Evolutionary conservation across 768 basidiomycete genomes (phyloP).

Genomic region (Amanita thiersii): DNA sequence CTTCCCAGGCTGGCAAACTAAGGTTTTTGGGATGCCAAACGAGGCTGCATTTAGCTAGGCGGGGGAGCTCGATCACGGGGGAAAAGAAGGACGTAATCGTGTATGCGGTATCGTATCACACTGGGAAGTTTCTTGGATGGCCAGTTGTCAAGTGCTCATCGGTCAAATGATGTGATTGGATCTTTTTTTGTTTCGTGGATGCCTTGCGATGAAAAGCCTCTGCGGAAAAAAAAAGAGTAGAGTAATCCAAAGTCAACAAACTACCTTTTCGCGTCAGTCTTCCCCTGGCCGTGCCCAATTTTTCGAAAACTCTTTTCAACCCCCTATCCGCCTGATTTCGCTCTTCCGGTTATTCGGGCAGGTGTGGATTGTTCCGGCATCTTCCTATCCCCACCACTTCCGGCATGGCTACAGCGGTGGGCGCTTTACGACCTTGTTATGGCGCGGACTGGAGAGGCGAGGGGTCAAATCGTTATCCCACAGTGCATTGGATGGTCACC

Average conservation of each 20-base stretch:
- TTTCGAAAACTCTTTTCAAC: background rate
- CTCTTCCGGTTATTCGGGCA: constrained; percentile 2
- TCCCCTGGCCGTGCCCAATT: too few relatives aligned
- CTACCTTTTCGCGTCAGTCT: constrained; percentile 6
- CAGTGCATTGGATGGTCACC: constrained; percentile 7
- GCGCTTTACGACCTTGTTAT: constrained; percentile 3
- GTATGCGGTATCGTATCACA: background rate
- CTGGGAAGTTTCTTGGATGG: background rate
- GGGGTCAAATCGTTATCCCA: constrained; percentile 1
- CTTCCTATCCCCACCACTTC: constrained; percentile 6
- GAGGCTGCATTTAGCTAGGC: background rate
- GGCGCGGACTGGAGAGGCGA: constrained; percentile 5
- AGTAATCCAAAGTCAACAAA: background rate
- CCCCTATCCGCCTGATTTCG: constrained; percentile 3
- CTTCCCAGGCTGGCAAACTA: background rate
- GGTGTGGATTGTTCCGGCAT: constrained; percentile 6
- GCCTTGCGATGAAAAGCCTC: background rate
- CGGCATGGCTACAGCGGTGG: constrained; percentile 7
- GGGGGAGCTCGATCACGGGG: background rate
- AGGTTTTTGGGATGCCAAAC: background rate
- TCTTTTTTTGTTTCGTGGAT: background rate
- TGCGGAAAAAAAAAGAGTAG: background rate
- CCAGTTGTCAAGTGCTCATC: background rate
- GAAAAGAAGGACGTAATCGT: background rate
- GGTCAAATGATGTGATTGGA: background rate